A percentile compares a stretch with the other conserved stretches of the same genome.
phyloP scores from a whole-genome alignment of 2,329 filamentous ascomycete genomes.

The Geosmithia morbida region DNA sequence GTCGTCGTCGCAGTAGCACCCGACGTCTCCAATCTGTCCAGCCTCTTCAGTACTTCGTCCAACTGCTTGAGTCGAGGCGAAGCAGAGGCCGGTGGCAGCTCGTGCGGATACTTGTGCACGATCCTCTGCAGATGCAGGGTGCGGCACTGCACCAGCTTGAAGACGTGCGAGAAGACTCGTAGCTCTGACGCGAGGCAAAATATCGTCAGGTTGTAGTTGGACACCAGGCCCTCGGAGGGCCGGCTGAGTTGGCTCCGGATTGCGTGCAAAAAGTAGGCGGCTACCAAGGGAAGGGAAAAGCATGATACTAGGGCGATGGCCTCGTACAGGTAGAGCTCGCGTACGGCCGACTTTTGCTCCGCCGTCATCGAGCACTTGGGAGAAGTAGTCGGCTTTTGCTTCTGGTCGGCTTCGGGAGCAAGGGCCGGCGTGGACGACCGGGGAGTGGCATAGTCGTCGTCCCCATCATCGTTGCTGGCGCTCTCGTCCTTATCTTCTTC shows the following conservation, averaged over 20 bases:
- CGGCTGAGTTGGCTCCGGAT: constrained; percentile 70
- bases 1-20: constrained; percentile 9
- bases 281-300: constrained; percentile 62
- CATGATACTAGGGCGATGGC: constrained; percentile 60
- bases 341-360: constrained; percentile 26
- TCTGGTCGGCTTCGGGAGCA: not conserved
- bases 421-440: not conserved
- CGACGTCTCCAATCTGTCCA: constrained; percentile 54
- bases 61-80: not conserved
- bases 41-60: constrained; percentile 29
- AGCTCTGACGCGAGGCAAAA: constrained; percentile 82
- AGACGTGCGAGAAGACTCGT: constrained; percentile 65
- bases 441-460: not conserved
- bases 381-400: constrained; percentile 1
- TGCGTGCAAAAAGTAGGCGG: constrained; percentile 72
- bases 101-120: constrained; percentile 39
- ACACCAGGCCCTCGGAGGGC: constrained; percentile 75
- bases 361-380: constrained; percentile 4
- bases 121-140: constrained; percentile 71
- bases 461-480: not conserved
- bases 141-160: constrained; percentile 64
- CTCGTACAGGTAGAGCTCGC: constrained; percentile 63
- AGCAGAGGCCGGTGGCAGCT: not conserved
- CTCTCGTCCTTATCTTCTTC: constrained; percentile 17
- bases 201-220: constrained; percentile 83